Evolutionary conservation across 441 rosid species (phyloP).

Genomic region (Jatropha multifida): DNA sequence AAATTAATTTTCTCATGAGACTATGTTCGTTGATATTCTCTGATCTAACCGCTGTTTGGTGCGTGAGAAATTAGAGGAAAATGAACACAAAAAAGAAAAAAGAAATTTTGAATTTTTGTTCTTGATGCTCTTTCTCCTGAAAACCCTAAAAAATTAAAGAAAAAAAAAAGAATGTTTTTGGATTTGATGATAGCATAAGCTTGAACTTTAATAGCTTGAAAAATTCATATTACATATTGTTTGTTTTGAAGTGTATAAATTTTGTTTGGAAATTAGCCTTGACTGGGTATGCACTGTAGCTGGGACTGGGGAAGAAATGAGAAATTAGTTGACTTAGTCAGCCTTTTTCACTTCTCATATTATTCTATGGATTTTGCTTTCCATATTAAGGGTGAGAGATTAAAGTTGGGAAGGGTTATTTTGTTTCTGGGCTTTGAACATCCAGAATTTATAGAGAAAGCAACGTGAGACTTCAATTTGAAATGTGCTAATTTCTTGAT

Average conservation of each 20-base stretch:
- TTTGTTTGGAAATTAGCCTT: not conserved
- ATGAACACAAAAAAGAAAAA: not conserved
- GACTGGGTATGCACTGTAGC: too few relatives aligned
- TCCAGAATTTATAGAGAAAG: too few relatives aligned
- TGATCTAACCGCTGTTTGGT: not conserved
- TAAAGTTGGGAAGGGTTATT: too few relatives aligned
- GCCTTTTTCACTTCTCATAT: too few relatives aligned
- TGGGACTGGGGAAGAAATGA: too few relatives aligned
- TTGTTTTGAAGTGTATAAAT: not conserved
- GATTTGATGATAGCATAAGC: too few relatives aligned
- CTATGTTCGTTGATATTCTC: not conserved
- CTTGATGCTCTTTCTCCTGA: not conserved
- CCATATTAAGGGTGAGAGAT: not conserved
- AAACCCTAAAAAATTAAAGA: not conserved
- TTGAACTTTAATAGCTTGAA: too few relatives aligned
- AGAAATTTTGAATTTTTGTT: not conserved
- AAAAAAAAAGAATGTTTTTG: too few relatives aligned
- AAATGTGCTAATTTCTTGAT: not conserved
- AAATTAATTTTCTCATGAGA: not conserved
- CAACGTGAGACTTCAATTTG: not conserved
- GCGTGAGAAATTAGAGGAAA: not conserved
- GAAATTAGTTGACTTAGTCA: too few relatives aligned
- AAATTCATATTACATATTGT: too few relatives aligned
- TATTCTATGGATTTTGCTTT: not conserved
- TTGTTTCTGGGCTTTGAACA: too few relatives aligned